phyloP scores from a whole-genome alignment of 176 grass and related monocot species.

The Carex kokanica region DNA sequence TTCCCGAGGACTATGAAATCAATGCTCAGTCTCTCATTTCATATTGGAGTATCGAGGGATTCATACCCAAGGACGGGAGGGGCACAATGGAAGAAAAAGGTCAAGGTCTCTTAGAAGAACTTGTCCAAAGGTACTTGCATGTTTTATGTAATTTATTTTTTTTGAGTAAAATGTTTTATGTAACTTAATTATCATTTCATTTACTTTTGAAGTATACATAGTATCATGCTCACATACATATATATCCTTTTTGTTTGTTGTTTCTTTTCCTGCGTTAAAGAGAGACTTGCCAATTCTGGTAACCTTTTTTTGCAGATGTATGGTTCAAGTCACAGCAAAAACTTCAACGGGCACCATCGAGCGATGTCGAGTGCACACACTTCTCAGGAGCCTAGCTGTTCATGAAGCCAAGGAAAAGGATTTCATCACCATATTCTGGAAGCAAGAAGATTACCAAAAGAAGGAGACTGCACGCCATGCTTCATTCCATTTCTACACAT shows the following conservation, averaged over 20 bases:
- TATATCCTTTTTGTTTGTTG: neutral
- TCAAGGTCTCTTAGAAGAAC: conserved; percentile 12
- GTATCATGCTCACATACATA: neutral
- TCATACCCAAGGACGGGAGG: conserved; percentile 2
- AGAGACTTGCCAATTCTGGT: neutral
- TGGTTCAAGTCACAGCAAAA: conserved; percentile 18
- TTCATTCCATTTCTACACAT: conserved; percentile 18
- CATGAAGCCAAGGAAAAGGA: conserved; percentile 2
- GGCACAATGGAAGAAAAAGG: neutral
- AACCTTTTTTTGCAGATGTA: neutral
- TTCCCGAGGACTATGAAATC: conserved; percentile 27
- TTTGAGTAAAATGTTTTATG: neutral
- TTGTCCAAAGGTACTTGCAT: neutral
- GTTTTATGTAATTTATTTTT: conserved; percentile 3
- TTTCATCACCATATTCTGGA: conserved; percentile 18
- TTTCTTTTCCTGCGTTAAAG: neutral
- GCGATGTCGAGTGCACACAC: neutral
- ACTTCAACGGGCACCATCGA: neutral
- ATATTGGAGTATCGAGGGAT: conserved; percentile 24
- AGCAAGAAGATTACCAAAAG: conserved; percentile 1
- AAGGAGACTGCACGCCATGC: neutral
- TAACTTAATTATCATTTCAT: neutral
- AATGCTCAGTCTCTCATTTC: conserved; percentile 7
- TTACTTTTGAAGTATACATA: neutral
- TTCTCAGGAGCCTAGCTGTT: conserved; percentile 18